phyloP scores from a whole-genome alignment of 352 stramenopile species.

The Phytopythium boreale region DNA sequence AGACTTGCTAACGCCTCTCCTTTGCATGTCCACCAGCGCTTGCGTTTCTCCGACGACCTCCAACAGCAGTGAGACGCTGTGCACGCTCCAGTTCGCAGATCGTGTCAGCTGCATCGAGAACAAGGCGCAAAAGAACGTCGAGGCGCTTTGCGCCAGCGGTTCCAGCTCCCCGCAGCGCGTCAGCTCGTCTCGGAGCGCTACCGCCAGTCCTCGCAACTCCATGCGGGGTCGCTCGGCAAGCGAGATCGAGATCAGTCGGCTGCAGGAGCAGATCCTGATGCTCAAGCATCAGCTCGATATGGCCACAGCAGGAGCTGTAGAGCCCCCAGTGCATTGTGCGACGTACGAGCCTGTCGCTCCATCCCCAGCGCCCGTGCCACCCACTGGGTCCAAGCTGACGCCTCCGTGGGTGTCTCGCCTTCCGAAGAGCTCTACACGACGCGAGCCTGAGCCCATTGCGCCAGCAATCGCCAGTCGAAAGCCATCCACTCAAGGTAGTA shows the following conservation, averaged over 20 bases:
- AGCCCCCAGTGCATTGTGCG: slow-evolving; percentile 5
- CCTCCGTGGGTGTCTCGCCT: neutral
- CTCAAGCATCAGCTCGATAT: slow-evolving; percentile 35
- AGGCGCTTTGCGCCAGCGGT: slow-evolving; percentile 14
- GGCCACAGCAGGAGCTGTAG: slow-evolving; percentile 8
- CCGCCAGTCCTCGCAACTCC: slow-evolving; percentile 4
- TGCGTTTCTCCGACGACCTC: slow-evolving; percentile 54
- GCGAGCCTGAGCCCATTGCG: neutral
- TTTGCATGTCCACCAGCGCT: slow-evolving; percentile 29
- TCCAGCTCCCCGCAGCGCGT: slow-evolving; percentile 3
- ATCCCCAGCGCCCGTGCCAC: neutral
- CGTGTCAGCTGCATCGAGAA: slow-evolving; percentile 74
- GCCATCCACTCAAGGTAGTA: neutral
- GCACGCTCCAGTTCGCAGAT: slow-evolving; percentile 75
- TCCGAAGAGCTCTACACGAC: neutral
- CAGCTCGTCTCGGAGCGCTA: slow-evolving; percentile 8
- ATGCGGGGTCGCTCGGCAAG: slow-evolving; percentile 17
- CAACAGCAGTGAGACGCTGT: slow-evolving; percentile 58
- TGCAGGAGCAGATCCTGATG: slow-evolving; percentile 42
- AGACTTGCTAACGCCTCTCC: slow-evolving; percentile 1
- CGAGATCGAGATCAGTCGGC: slow-evolving; percentile 36
- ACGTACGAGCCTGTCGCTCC: slow-evolving; percentile 1
- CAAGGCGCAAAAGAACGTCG: slow-evolving; percentile 62
- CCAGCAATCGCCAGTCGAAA: neutral
- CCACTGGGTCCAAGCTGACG: slow-evolving; percentile 1